Evolutionary conservation across 2,329 filamentous ascomycete genomes (phyloP).

Genomic region (Colletotrichum tabaci): DNA sequence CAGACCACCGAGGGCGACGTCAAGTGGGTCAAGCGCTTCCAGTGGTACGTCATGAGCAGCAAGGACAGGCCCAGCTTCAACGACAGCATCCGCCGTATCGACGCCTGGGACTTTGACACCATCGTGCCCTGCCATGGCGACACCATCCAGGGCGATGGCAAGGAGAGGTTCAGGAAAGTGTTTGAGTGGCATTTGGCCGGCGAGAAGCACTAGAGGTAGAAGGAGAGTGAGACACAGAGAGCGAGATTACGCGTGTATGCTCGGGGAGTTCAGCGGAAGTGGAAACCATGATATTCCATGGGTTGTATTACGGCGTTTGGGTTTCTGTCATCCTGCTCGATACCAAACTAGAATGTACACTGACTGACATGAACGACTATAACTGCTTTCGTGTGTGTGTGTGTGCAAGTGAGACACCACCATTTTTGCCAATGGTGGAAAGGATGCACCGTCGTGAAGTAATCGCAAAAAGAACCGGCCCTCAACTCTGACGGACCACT

Average conservation of each 20-base stretch:
- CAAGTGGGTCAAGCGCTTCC: slow-evolving; percentile 83
- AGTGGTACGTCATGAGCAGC: slow-evolving; percentile 80
- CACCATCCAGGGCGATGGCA: slow-evolving; percentile 81
- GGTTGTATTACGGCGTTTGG: slow-evolving; percentile 27
- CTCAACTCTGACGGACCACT: too few species aligned
- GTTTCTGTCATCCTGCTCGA: slow-evolving; percentile 9
- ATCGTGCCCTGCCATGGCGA: slow-evolving; percentile 96
- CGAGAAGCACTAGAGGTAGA: slow-evolving; percentile 37
- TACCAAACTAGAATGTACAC: slow-evolving; percentile 33
- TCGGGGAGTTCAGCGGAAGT: too few species aligned
- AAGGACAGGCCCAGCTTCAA: slow-evolving; percentile 79
- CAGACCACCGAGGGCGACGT: slow-evolving; percentile 74
- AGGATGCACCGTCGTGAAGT: too few species aligned
- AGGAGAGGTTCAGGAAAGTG: slow-evolving; percentile 82
- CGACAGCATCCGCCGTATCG: slow-evolving; percentile 77
- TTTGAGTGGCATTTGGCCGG: slow-evolving; percentile 85
- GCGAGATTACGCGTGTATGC: too few species aligned
- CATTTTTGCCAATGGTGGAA: too few species aligned
- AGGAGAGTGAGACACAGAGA: neutral
- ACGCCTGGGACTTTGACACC: slow-evolving; percentile 86
- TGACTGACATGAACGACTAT: too few species aligned
- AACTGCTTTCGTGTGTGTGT: too few species aligned
- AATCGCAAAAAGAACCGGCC: too few species aligned
- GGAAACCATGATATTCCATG: neutral
- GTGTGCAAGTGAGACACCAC: too few species aligned